Conservation (phyloP, 75 land plant species). For the Azolla pinnata region DNA sequence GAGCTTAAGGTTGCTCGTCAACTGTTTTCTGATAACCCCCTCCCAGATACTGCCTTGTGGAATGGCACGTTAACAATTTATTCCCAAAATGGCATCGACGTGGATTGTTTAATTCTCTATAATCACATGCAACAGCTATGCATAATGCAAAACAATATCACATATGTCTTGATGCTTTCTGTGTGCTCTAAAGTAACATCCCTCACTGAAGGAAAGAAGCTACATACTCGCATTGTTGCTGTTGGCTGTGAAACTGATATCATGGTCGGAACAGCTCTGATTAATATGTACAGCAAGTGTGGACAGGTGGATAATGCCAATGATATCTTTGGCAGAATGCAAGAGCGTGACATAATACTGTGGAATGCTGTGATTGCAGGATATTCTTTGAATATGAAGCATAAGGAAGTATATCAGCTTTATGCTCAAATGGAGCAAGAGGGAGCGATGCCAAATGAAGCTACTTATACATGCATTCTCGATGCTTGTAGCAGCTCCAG, state of each 20-base stretch:
- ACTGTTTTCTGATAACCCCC: constrained; percentile 22
- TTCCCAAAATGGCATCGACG: neutral
- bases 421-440: constrained; percentile 10
- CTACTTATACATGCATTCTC: constrained; percentile 2
- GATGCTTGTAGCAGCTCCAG: constrained; percentile 12
- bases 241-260: constrained; percentile 5
- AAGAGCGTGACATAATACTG: constrained; percentile 6
- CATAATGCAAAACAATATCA: constrained; percentile 11
- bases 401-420: neutral
- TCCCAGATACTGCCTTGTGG: constrained; percentile 44
- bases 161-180: constrained; percentile 5
- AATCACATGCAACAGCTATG: constrained; percentile 11
- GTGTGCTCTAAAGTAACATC: constrained; percentile 8
- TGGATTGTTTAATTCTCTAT: neutral
- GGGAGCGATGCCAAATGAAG: constrained; percentile 8
- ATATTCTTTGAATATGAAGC: neutral
- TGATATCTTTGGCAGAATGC: constrained; percentile 4
- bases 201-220: constrained; percentile 10
- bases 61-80: constrained; percentile 23
- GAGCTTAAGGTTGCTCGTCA: constrained; percentile 28
- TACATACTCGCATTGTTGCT: constrained; percentile 5
- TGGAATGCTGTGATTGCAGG: constrained; percentile 12
- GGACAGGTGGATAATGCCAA: constrained; percentile 10
- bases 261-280: constrained; percentile 11
- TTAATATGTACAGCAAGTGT: constrained; percentile 21